Evolutionary conservation across 495 filamentous ascomycete species (phyloP).

Genomic region (Staphylotrichum tortipilum): DNA sequence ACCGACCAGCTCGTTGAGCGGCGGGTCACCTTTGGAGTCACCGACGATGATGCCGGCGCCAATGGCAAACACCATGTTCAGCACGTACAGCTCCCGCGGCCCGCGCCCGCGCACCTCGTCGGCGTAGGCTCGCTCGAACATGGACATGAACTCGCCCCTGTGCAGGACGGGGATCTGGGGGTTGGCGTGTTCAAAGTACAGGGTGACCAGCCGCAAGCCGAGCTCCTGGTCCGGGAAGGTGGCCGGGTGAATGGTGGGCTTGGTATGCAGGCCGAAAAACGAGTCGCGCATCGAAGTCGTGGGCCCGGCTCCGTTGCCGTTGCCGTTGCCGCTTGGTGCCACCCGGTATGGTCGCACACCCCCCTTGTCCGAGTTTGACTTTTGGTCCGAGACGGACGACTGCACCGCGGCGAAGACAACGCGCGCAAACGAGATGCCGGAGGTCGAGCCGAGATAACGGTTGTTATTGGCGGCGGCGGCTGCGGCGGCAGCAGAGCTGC

Average conservation of each 20-base stretch:
- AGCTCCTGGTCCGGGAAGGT: constrained; percentile 72
- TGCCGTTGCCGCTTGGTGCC: constrained; percentile 9
- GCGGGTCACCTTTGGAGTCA: constrained; percentile 29
- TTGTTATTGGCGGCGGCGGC: too few species aligned
- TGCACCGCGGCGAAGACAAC: constrained; percentile 94
- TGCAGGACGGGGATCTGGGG: constrained; percentile 92
- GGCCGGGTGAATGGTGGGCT: constrained; percentile 75
- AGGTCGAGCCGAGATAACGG: constrained; percentile 74
- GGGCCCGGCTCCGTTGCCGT: constrained; percentile 29
- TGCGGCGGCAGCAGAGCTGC: constrained; percentile 61
- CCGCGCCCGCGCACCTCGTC: constrained; percentile 60
- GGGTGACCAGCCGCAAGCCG: constrained; percentile 59
- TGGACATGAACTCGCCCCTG: constrained; percentile 72
- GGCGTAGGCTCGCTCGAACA: constrained; percentile 72
- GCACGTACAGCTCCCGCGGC: constrained; percentile 76
- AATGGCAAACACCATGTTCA: constrained; percentile 98
- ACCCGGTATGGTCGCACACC: constrained; percentile 37
- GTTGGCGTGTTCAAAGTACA: constrained; percentile 95
- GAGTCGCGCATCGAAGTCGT: constrained; percentile 83
- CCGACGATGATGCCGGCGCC: constrained; percentile 87
- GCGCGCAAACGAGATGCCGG: constrained; percentile 87
- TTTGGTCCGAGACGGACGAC: constrained; percentile 67
- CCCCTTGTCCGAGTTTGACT: constrained; percentile 44
- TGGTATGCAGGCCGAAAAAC: constrained; percentile 89
- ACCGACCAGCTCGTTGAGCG: constrained; percentile 12